Base-by-base conservation (phyloP, 1,139 yeast genomes). In the Saccharomyces uvarum region DNA sequence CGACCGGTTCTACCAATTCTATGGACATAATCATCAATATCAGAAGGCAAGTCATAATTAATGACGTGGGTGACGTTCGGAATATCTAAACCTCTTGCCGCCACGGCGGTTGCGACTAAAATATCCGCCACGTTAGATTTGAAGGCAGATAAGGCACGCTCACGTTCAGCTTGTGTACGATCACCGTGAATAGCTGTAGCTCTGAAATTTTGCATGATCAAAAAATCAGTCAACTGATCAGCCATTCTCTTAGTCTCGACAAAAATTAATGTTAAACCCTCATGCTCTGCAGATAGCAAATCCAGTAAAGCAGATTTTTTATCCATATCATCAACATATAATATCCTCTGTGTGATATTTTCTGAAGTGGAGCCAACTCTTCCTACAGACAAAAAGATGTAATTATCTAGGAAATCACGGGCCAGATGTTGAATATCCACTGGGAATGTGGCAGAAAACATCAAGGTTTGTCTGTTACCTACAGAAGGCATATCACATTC, bases 1-100 rank as follows among this genome's bases (percentile, higher is more conserved):
- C 99, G 95, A 75, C 98, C 99, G 67, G 99, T 93, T 84, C 99
- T 95, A 80, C 98, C 98, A 71, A 93, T 91, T 80, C 99, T 88
- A 79, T 93, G 99, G 60, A 93, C 98, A 73, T 93, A 93, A 75
- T 93, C 98, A 74, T 93, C 98, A 69, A 91, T 88, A 74, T 93
- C 98, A 70, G 88, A 79, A 68, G 99, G 98, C 73, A 93, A 80
- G 73, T 93, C 99, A 73, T 85, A 93, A 81, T 93, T 93, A 75
- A 93, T 86, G 68, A 93, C 98, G 72, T 91, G 97, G 49, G 95
- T 86, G 65, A 93, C 98, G 73, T 93, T 91, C 70, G 98, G 98
- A 77, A 93, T 93, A 82, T 91, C 97, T 56, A 93, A 83, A 68
- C 99, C 98, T 73, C 98, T 82, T 2, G 97, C 96, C 1, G 97